Conservation (phyloP, 2,329 filamentous ascomycete species). For the Aureobasidium musti region DNA sequence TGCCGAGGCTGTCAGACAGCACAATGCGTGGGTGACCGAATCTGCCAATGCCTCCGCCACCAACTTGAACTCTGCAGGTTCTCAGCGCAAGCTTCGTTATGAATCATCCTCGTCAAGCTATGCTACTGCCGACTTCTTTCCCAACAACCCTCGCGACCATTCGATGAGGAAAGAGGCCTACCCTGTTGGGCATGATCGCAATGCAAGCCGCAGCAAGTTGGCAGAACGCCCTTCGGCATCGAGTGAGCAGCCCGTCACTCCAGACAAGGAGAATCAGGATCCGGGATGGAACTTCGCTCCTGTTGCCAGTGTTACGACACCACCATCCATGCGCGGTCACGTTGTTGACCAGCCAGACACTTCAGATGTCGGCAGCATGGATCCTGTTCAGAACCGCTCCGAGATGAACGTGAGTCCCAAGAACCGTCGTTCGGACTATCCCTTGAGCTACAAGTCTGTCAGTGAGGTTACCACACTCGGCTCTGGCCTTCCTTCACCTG, state of each 20-base stretch:
- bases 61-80: conserved; percentile 18
- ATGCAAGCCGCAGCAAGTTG: conserved; percentile 9
- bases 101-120: conserved; percentile 43
- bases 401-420: conserved; percentile 32
- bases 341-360: background rate
- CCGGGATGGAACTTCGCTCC: conserved; percentile 33
- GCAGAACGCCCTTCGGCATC: conserved; percentile 9
- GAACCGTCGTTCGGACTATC: conserved; percentile 24
- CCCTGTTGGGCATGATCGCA: conserved; percentile 24
- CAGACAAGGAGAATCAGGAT: conserved; percentile 34
- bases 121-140: conserved; percentile 45
- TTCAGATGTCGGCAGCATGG: background rate
- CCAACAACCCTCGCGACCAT: conserved; percentile 43
- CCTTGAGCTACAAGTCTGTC: conserved; percentile 21
- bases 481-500: background rate
- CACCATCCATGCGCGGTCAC: background rate
- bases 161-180: conserved; percentile 41
- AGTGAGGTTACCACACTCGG: conserved; percentile 8
- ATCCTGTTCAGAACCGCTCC: conserved; percentile 29
- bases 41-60: conserved; percentile 10
- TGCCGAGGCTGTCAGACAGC: conserved; percentile 28
- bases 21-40: conserved; percentile 30
- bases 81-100: conserved; percentile 27
- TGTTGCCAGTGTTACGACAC: conserved; percentile 27
- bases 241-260: conserved; percentile 31